These are phyloP conservation scores for Aureobasidium musti DNA, from an alignment of 2,329 filamentous ascomycete genomes.

Conservation along the genomic window DNA sequence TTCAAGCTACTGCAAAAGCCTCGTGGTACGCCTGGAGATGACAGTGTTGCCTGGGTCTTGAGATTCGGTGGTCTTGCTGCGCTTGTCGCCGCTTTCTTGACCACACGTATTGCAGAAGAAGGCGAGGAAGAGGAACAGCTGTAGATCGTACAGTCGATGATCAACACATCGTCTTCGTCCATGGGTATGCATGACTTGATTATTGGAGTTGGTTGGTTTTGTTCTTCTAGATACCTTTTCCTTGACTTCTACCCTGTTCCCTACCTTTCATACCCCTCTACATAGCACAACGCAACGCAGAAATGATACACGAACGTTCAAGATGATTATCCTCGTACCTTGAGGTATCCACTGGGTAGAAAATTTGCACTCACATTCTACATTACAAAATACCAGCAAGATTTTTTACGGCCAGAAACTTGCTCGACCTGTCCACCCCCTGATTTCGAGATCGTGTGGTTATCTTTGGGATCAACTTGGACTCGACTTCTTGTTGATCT, in stretches of 20 bases:
- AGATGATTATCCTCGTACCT: not conserved
- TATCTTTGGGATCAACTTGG: not conserved
- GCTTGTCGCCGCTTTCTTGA: constrained; percentile 72
- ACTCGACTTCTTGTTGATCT: no score
- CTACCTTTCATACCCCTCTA: not conserved
- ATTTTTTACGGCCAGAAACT: not conserved
- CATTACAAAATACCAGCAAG: no score
- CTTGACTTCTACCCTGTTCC: not conserved
- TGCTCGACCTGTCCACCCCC: not conserved
- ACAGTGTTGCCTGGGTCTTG: constrained; percentile 83
- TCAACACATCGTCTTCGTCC: not conserved
- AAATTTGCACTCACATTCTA: not conserved
- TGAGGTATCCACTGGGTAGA: not conserved
- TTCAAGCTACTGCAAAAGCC: constrained; percentile 88
- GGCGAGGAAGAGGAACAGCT: constrained; percentile 20
- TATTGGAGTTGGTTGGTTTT: constrained; percentile 3
- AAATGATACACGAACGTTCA: constrained; percentile 3
- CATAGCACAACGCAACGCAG: not conserved
- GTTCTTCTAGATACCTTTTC: constrained; percentile 11
- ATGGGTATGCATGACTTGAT: not conserved
- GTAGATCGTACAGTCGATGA: not conserved
- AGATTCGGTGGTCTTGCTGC: constrained; percentile 80
- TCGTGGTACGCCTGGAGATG: constrained; percentile 78
- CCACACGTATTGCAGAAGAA: constrained; percentile 67
- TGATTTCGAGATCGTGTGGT: not conserved